Evolutionary conservation across 2,329 filamentous ascomycete genomes (phyloP).

Genomic region (Cladosporium oxysporum): DNA sequence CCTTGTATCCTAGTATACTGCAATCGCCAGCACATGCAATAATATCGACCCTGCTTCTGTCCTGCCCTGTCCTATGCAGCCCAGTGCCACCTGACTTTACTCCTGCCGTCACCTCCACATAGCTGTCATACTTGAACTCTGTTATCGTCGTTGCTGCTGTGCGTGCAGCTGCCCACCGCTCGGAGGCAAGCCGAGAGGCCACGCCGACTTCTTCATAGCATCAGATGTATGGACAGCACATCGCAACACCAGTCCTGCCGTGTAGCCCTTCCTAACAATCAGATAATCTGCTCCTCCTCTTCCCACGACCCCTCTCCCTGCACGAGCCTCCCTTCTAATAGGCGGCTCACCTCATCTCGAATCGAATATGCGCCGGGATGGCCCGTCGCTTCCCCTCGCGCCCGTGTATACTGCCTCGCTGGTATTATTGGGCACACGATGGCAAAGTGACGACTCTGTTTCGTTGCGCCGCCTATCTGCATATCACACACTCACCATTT

Average conservation of each 20-base stretch:
- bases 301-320: not conserved
- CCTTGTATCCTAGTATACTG: not conserved
- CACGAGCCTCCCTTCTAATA: not conserved
- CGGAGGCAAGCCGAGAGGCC: not conserved
- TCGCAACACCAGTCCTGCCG: not conserved
- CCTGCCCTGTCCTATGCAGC: not conserved
- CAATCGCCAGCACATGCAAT: not conserved
- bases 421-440: not conserved
- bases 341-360: not conserved
- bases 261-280: not conserved
- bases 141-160: not conserved
- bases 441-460: constrained; percentile 6
- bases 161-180: not conserved
- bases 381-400: not conserved
- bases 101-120: not conserved
- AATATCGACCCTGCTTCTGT: not conserved
- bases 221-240: not conserved
- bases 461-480: not conserved
- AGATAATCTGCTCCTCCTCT: not conserved
- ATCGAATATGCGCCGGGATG: not conserved
- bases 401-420: not conserved
- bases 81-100: not conserved
- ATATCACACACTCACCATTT: not conserved
- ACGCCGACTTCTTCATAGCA: not conserved
- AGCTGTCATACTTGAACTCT: constrained; percentile 1